Evolutionary conservation across 768 basidiomycete genomes (phyloP), one percentile per base, ranked within the genome.

Genomic region (Suillus subaureus): DNA sequence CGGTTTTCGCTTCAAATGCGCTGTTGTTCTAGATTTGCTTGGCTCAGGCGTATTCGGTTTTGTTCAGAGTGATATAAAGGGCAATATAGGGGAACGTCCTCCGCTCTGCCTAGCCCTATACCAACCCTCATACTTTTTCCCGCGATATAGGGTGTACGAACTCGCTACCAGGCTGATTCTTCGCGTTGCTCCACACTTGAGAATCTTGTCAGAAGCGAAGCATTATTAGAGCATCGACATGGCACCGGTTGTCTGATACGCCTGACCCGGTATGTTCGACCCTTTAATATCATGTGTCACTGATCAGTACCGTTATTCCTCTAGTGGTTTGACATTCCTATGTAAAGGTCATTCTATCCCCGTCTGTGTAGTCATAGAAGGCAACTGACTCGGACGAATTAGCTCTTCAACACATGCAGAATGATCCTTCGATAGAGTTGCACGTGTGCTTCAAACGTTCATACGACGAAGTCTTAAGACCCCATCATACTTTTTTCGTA

Each of bases 11-110:
- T 62, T 37, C 26, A 39, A 47, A 64, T 67, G 66, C 62, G 18
- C 43, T 61, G 64, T 67, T 12, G 47, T 37, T 68, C 51, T 69
- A 90, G 91, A 91, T 77, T 80, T 92, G 26, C 77, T 92, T 40
- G 90, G 90, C 28, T 84, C 84, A 66, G 85, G 84, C 1, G 82
- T 92, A 47, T 92, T 93, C 77, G 85, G 83, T 52, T 93, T 92
- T 71, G 86, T 92, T 7, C 90, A 92, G 74, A 78, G 82, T 42
- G 91, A 93, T 75, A 81, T 93, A 68, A 81, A 84, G 73, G 84
- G 78, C 68, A 92, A 93, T 73, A 87, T 93, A 45, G 75, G 78
- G 66, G 91, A 88, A 69, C 58, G 84, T 79, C 68, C 62, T 42
- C 68, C 64, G 64, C 15, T 28, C 4, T 57, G 52, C 31, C 61